Percentiles rank a stretch among this genome's conserved stretches.
Evolutionary conservation across 2,329 filamentous ascomycete species (phyloP).

Genomic region (Purpureocillium takamizusanense): DNA sequence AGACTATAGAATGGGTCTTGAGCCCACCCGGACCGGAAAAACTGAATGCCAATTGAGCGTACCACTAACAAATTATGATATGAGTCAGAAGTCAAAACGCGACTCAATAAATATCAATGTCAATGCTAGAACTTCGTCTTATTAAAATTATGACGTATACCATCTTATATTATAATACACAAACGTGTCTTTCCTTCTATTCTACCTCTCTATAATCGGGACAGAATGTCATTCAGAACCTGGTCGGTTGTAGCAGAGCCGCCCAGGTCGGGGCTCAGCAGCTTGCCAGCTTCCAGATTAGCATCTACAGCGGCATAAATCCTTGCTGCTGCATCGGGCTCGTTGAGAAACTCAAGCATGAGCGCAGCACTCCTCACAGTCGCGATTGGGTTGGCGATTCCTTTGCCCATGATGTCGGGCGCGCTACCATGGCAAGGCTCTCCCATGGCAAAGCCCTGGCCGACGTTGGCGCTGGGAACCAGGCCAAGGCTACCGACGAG

Average conservation of each 20-base stretch:
- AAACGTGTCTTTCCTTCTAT: too few species aligned
- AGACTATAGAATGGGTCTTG: too few species aligned
- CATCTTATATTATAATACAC: too few species aligned
- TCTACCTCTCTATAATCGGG: too few species aligned
- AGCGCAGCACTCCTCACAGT: conserved; percentile 83
- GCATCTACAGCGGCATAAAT: conserved; percentile 91
- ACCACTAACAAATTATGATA: too few species aligned
- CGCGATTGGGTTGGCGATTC: conserved; percentile 93
- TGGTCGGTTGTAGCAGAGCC: conserved; percentile 78
- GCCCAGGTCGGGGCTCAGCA: conserved; percentile 83
- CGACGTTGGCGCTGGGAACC: conserved; percentile 91
- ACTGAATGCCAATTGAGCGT: too few species aligned
- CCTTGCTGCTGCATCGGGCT: conserved; percentile 75
- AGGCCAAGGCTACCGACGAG: conserved; percentile 87
- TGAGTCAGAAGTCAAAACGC: too few species aligned
- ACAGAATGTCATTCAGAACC: conserved; percentile 69
- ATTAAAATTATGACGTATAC: too few species aligned
- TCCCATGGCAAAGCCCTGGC: conserved; percentile 88
- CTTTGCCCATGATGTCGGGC: conserved; percentile 87
- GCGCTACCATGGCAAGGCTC: conserved; percentile 97
- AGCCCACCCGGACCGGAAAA: too few species aligned
- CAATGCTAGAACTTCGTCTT: too few species aligned
- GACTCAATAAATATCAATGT: too few species aligned
- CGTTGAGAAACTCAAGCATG: conserved; percentile 92
- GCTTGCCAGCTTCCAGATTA: conserved; percentile 73